Percentiles rank a stretch among this genome's conserved stretches.
Conservation (phyloP, 768 basidiomycete genomes). For the Boletellus ananiceps region DNA sequence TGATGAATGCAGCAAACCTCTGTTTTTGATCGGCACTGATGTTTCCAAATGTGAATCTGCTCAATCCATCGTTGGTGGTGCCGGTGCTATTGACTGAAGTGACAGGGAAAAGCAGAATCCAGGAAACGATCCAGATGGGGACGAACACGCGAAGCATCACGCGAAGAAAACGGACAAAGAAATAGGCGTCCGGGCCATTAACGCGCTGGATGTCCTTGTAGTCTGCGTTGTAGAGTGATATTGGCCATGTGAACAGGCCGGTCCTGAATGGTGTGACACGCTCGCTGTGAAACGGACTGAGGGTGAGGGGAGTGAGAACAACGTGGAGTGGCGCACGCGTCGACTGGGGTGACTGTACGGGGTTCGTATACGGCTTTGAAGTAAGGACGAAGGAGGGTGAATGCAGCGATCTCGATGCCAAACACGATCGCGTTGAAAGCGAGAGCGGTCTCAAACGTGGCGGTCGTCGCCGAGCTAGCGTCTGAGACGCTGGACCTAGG, state of each 20-base stretch:
- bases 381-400: slow-evolving; percentile 78
- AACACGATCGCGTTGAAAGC: slow-evolving; percentile 77
- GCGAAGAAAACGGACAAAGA: slow-evolving; percentile 85
- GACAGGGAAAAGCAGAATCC: slow-evolving; percentile 79
- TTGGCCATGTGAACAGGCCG: slow-evolving; percentile 60
- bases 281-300: slow-evolving; percentile 38
- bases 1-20: slow-evolving; percentile 75
- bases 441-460: slow-evolving; percentile 80
- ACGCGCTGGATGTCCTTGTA: slow-evolving; percentile 55
- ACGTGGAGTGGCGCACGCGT: slow-evolving; percentile 32
- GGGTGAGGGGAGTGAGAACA: neutral
- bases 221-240: slow-evolving; percentile 57
- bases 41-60: slow-evolving; percentile 80
- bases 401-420: slow-evolving; percentile 62
- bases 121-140: slow-evolving; percentile 90
- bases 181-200: slow-evolving; percentile 89
- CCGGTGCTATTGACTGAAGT: slow-evolving; percentile 51
- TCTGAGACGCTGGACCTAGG: slow-evolving; percentile 37
- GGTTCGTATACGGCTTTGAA: slow-evolving; percentile 92
- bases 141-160: slow-evolving; percentile 80
- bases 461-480: slow-evolving; percentile 61
- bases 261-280: slow-evolving; percentile 51
- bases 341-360: slow-evolving; percentile 59
- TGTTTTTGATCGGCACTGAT: slow-evolving; percentile 43
- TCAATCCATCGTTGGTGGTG: slow-evolving; percentile 50